A percentile compares a stretch with the other conserved stretches of the same genome.
phyloP scores from a whole-genome alignment of 192 early-diverging fungal species.

The Podila epicladia region DNA sequence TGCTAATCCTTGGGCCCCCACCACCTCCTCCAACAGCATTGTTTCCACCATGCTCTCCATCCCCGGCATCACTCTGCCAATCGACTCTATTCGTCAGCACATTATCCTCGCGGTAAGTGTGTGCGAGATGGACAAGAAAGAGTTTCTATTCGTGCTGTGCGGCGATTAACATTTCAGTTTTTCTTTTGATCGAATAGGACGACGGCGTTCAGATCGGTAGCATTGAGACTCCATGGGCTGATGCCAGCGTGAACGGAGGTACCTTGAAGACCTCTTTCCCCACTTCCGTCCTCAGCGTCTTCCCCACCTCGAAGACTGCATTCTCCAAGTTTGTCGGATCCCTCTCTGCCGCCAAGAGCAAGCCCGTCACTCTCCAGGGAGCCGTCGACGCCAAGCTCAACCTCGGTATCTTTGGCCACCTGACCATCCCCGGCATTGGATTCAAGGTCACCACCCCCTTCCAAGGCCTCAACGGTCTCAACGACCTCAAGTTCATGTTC shows the following conservation, averaged over 20 bases:
- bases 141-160: no score
- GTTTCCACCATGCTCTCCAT: constrained; percentile 51
- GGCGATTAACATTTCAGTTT: not conserved
- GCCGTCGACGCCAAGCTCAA: constrained; percentile 41
- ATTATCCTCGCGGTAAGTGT: constrained; percentile 29
- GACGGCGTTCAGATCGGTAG: constrained; percentile 27
- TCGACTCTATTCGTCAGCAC: constrained; percentile 27
- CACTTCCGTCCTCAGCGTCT: constrained; percentile 23
- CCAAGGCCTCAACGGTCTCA: constrained; percentile 22
- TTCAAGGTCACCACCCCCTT: constrained; percentile 28
- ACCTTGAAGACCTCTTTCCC: constrained; percentile 28
- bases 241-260: constrained; percentile 16
- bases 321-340: constrained; percentile 29
- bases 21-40: constrained; percentile 51
- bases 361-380: constrained; percentile 32
- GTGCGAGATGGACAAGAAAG: no score
- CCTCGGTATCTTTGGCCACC: constrained; percentile 34
- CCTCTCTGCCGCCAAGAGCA: constrained; percentile 11
- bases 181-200: constrained; percentile 16
- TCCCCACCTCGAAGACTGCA: constrained; percentile 18
- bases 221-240: constrained; percentile 28
- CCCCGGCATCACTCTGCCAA: constrained; percentile 41
- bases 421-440: constrained; percentile 35
- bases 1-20: constrained; percentile 54
- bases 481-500: constrained; percentile 19